Base-by-base conservation (phyloP, 495 filamentous ascomycete genomes). In the Oleoguttula mirabilis region DNA sequence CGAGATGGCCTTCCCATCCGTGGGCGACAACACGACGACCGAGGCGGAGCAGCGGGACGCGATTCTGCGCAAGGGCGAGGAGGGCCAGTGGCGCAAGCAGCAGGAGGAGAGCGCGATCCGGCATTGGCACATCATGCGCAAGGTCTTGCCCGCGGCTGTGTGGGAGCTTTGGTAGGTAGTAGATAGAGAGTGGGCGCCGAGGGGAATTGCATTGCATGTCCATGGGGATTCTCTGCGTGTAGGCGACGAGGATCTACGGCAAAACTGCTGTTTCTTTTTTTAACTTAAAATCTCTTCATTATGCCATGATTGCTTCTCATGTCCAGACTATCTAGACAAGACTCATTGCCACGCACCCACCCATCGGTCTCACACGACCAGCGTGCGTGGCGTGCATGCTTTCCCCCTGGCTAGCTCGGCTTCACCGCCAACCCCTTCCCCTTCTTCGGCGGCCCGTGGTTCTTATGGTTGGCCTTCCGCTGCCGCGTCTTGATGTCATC, bases 91-190 rank as follows among this genome's bases (percentile, higher is more conserved):
- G 37, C 1, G n/a, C 5, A 67, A 70, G 57, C 82, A 73, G 68
- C 85, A 92, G 59, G 70, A 76, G 56, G 63, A 67, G 38, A 81
- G 77, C 45, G 88, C 88, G 3, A 47, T 82, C 23, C 79, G 79
- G 30, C 90, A 98, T 64, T 98, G 90, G 90, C 60, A 64, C 16
- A 77, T 98, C 27, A 98, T 96, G 82, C 72, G 90, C 57, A 77
- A 64, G 4, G 88, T 94, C 4, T 39, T 96, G 39, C 87, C 88
- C 10, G 69, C 64, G 41, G 57, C 59, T 16, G 77, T 95, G 4
- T 98, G 90, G 90, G 80, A 92, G 68, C 73, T 74, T 41, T 95
- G 86, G 84, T 96, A n/a, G n/a, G n/a, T n/a, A n/a, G n/a, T n/a
- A n/a, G n/a, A n/a, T n/a, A n/a, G n/a, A n/a, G n/a, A n/a, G n/a